Conservation (phyloP, 345 rosid species). For the Eucalyptus shirleyi region DNA sequence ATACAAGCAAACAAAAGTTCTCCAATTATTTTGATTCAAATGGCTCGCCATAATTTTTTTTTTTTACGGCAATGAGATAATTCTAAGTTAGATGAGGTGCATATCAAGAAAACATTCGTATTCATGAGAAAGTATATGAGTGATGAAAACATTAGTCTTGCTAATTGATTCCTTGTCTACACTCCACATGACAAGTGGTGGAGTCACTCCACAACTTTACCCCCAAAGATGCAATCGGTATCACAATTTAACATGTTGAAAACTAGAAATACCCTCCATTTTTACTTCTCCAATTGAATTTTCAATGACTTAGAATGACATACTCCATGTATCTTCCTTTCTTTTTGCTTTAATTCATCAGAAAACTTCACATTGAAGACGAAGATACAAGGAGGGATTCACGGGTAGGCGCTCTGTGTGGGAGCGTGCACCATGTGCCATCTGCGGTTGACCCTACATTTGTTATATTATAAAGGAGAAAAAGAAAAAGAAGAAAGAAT, state of each 20-base stretch:
- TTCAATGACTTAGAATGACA: neutral
- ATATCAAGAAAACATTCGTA: neutral
- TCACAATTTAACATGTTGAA: neutral
- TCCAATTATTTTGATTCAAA: neutral
- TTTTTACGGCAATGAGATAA: neutral
- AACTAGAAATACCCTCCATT: neutral
- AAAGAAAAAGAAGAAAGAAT: neutral
- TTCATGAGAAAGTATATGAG: neutral
- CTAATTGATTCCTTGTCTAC: too few relatives aligned
- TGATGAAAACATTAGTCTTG: neutral
- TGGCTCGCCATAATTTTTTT: neutral
- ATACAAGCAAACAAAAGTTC: neutral
- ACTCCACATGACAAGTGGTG: neutral
- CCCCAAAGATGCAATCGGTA: neutral
- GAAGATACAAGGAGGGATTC: conserved; percentile 1
- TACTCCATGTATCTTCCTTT: neutral
- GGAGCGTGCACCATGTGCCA: conserved; percentile 30
- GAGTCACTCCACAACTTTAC: neutral
- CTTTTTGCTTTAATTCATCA: neutral
- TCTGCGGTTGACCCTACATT: conserved; percentile 4
- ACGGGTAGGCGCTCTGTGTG: conserved; percentile 18
- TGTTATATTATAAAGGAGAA: neutral
- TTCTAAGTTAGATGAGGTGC: neutral
- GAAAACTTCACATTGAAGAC: neutral
- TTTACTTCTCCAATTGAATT: neutral